Conservation (phyloP, 345 rosid species). For the Citrus glauca region DNA sequence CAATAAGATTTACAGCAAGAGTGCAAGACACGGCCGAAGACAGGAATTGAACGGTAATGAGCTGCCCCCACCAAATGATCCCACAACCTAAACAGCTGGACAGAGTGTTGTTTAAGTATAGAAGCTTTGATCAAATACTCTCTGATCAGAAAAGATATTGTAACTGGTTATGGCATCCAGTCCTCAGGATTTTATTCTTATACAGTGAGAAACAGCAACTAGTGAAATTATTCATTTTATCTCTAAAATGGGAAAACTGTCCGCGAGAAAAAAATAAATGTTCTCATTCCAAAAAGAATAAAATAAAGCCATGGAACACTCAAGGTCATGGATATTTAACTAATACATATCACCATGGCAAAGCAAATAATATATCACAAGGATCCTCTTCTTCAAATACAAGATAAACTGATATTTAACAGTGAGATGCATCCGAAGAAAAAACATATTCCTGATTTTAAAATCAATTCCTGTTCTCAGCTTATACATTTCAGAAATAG, state of each 20-base stretch:
- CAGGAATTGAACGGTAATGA: conserved; percentile 14
- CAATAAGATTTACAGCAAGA: neutral
- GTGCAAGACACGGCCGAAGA: neutral
- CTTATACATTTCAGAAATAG: neutral
- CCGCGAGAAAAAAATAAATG: neutral
- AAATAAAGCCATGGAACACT: neutral
- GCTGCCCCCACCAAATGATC: conserved; percentile 7
- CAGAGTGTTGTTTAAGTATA: neutral
- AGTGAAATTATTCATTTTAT: neutral
- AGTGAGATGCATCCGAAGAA: no score
- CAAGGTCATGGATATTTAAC: neutral
- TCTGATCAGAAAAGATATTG: neutral
- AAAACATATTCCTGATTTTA: no score
- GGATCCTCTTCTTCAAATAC: neutral
- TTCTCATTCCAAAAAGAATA: neutral
- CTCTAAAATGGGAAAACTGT: neutral
- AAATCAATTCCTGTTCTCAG: neutral
- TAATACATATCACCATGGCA: neutral
- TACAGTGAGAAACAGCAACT: neutral
- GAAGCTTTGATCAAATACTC: neutral
- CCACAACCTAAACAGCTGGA: conserved; percentile 2
- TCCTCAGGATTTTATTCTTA: neutral
- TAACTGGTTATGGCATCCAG: neutral
- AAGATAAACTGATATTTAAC: no score
- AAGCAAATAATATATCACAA: neutral